Percentiles rank a stretch among this genome's conserved stretches.
Conservation (phyloP, 2,329 filamentous ascomycete species). For the Emergomyces pasteurianus region DNA sequence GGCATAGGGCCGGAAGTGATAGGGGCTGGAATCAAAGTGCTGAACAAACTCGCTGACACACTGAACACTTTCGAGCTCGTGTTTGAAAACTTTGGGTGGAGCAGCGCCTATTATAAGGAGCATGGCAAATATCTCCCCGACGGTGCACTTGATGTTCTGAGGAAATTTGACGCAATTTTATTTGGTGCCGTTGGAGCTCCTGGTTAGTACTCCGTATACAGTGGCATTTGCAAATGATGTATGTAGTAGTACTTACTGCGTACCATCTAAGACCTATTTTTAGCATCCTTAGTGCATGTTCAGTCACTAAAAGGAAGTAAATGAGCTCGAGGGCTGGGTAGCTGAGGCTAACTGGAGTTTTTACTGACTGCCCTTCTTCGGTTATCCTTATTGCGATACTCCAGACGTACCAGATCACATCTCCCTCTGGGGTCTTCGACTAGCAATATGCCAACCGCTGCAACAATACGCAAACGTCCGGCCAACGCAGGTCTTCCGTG, state of each 20-base stretch:
- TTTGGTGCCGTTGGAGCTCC: conserved; percentile 51
- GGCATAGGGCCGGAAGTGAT: conserved; percentile 60
- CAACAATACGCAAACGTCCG: conserved; percentile 48
- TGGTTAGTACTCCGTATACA: conserved; percentile 20
- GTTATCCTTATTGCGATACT: background rate
- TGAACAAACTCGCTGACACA: conserved; percentile 34
- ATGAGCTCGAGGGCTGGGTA: background rate
- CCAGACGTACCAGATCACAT: conserved; percentile 45
- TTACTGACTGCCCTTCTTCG: background rate
- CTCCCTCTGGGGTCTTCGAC: conserved; percentile 44
- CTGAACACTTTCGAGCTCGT: conserved; percentile 38
- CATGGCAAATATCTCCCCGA: conserved; percentile 43
- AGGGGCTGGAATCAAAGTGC: conserved; percentile 45
- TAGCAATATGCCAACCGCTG: conserved; percentile 44
- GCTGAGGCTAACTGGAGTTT: background rate
- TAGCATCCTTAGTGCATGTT: background rate
- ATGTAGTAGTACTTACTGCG: too few relatives aligned
- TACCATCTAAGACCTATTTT: background rate
- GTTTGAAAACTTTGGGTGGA: conserved; percentile 42
- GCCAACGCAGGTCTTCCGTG: conserved; percentile 41
- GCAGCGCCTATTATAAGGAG: conserved; percentile 37
- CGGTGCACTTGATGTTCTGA: conserved; percentile 39
- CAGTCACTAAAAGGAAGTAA: background rate
- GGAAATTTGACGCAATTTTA: conserved; percentile 43
- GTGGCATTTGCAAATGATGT: too few relatives aligned